Percentiles rank a stretch among this genome's conserved stretches.
Conservation (phyloP, 768 basidiomycete species). For the Termitomyces sp. region DNA sequence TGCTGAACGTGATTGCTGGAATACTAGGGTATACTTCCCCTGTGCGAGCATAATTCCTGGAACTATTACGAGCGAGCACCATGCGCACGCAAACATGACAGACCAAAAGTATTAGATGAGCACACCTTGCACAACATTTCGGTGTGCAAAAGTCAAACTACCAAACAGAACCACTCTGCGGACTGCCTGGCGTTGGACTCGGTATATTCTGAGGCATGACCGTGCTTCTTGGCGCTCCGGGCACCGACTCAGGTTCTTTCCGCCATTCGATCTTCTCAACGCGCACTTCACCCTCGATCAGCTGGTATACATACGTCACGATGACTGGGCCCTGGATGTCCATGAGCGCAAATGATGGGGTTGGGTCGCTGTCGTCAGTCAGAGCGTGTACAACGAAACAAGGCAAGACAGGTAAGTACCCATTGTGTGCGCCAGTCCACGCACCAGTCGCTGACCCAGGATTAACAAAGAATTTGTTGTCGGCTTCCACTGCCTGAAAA, state of each 20-base stretch:
- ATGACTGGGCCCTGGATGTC: constrained; percentile 97
- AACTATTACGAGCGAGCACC: background rate
- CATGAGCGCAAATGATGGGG: constrained; percentile 94
- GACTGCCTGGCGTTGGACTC: constrained; percentile 22
- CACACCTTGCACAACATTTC: too few relatives aligned
- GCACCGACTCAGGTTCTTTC: constrained; percentile 43
- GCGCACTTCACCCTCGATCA: constrained; percentile 90
- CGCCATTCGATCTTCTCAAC: constrained; percentile 88
- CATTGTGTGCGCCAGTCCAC: constrained; percentile 74
- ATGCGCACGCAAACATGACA: too few relatives aligned
- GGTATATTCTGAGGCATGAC: constrained; percentile 49
- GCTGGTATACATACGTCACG: constrained; percentile 95
- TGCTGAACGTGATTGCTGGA: too few relatives aligned
- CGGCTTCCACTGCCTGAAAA: constrained; percentile 92
- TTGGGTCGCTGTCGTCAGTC: constrained; percentile 60
- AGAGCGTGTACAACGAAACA: constrained; percentile 3
- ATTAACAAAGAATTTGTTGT: constrained; percentile 91
- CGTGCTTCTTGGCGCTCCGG: constrained; percentile 33
- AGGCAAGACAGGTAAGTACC: constrained; percentile 34
- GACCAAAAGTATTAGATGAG: too few relatives aligned
- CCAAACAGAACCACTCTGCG: constrained; percentile 9
- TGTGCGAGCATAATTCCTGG: too few relatives aligned
- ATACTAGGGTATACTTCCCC: background rate
- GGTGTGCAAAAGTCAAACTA: background rate
- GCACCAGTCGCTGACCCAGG: constrained; percentile 95